These are phyloP conservation scores for Komagataea norvegica DNA, from an alignment of 1,139 yeast species.

Conservation along the genomic window DNA sequence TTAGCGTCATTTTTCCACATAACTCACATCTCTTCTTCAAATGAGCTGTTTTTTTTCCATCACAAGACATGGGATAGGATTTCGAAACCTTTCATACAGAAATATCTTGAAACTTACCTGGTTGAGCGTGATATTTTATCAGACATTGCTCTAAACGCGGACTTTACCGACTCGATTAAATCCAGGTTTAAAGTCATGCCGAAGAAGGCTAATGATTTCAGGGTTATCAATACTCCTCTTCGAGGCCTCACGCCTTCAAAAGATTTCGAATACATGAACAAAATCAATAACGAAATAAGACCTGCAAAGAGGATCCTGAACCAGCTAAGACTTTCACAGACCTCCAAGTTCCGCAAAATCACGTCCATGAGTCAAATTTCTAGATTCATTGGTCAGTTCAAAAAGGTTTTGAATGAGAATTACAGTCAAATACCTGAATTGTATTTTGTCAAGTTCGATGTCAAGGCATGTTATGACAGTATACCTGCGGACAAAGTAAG, in stretches of 20 bases:
- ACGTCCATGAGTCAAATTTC: conserved; percentile 35
- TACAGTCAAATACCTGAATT: conserved; percentile 34
- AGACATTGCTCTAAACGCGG: conserved; percentile 9
- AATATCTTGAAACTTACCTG: conserved; percentile 13
- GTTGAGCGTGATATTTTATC: background rate
- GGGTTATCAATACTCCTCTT: conserved; percentile 57
- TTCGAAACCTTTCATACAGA: conserved; percentile 25
- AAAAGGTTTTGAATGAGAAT: conserved; percentile 22
- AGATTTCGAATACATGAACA: conserved; percentile 27
- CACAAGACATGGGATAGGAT: conserved; percentile 55
- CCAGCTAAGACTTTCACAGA: conserved; percentile 24
- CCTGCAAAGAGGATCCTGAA: conserved; percentile 37
- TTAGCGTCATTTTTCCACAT: conserved; percentile 61
- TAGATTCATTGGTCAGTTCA: conserved; percentile 29
- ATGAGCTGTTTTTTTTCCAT: conserved; percentile 45
- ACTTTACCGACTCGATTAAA: conserved; percentile 14
- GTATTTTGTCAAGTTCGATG: conserved; percentile 68
- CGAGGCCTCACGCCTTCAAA: conserved; percentile 25
- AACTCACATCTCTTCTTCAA: conserved; percentile 47
- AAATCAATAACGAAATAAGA: conserved; percentile 27
- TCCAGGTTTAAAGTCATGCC: conserved; percentile 50
- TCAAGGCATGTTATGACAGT: conserved; percentile 74
- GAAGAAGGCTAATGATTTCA: conserved; percentile 46
- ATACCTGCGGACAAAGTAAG: conserved; percentile 50
- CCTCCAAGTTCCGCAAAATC: conserved; percentile 25